These are phyloP conservation scores for Hyphopichia wangnamkhiaoensis DNA, from an alignment of 1,139 yeast genomes.

Conservation along the genomic window DNA sequence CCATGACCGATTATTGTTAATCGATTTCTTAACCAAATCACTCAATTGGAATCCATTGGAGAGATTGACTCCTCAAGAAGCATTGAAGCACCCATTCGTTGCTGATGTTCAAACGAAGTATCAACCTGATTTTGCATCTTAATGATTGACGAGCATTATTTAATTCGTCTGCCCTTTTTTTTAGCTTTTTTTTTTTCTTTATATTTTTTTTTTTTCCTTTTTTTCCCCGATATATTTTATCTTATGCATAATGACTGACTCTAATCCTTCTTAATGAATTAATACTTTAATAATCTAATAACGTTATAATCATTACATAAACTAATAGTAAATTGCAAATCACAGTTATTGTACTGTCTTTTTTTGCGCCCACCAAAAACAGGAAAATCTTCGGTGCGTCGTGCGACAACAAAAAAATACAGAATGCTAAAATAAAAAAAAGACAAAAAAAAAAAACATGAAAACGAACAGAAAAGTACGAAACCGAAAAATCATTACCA, in stretches of 20 bases:
- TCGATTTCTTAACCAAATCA: constrained; percentile 77
- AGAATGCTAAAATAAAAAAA: background rate
- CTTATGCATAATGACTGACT: background rate
- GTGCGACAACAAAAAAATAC: background rate
- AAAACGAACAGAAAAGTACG: background rate
- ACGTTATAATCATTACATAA: no score
- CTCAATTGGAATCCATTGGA: constrained; percentile 87
- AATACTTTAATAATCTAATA: no score
- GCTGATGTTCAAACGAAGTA: constrained; percentile 24
- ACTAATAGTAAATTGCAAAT: no score
- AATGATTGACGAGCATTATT: no score
- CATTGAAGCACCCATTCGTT: constrained; percentile 87
- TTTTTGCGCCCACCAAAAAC: background rate
- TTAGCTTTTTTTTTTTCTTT: background rate
- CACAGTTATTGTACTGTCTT: no score
- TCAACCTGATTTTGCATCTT: background rate
- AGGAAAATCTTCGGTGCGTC: no score
- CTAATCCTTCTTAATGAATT: background rate
- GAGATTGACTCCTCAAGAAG: constrained; percentile 97
- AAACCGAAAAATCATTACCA: background rate
- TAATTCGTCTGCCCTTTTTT: background rate
- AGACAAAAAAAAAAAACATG: background rate
- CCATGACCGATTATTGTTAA: constrained; percentile 67
- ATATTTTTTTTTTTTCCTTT: background rate
- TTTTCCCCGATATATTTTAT: no score